Evolutionary conservation across 1,284 basidiomycete genomes (phyloP).

Genomic region (Takashimella koratensis): DNA sequence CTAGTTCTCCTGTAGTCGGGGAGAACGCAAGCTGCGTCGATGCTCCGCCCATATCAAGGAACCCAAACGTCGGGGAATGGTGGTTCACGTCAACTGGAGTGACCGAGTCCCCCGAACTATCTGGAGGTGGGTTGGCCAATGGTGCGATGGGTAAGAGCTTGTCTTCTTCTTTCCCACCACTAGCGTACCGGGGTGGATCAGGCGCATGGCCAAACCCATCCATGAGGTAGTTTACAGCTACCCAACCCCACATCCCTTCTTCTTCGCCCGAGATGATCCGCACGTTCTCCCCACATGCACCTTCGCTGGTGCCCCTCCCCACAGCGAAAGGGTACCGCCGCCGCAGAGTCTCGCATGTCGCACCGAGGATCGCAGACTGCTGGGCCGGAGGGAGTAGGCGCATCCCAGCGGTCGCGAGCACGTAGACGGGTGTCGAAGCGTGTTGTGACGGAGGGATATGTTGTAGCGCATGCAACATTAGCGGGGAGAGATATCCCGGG

Average conservation of each 20-base stretch:
- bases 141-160: constrained; percentile 38
- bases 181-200: too few species aligned
- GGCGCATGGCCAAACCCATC: constrained; percentile 75
- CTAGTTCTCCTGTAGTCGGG: constrained; percentile 56
- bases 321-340: constrained; percentile 57
- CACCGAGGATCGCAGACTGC: constrained; percentile 67
- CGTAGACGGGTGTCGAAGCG: constrained; percentile 79
- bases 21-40: constrained; percentile 97
- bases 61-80: constrained; percentile 79
- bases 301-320: constrained; percentile 55
- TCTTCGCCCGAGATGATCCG: constrained; percentile 97
- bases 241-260: constrained; percentile 97
- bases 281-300: constrained; percentile 83
- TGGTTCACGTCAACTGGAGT: constrained; percentile 47
- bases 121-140: constrained; percentile 34
- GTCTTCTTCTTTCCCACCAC: constrained; percentile 25
- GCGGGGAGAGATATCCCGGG: constrained; percentile 69
- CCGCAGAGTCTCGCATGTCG: constrained; percentile 73
- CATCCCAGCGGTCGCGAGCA: constrained; percentile 98
- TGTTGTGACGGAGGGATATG: constrained; percentile 83
- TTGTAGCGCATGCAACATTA: constrained; percentile 75
- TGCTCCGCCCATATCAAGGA: constrained; percentile 98
- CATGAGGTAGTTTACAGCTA: constrained; percentile 98
- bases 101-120: constrained; percentile 26
- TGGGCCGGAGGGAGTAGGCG: constrained; percentile 69